A percentile compares a stretch with the other conserved stretches of the same genome.
Conservation (phyloP, 2,329 filamentous ascomycete species). For the Anisogramma anomala region DNA sequence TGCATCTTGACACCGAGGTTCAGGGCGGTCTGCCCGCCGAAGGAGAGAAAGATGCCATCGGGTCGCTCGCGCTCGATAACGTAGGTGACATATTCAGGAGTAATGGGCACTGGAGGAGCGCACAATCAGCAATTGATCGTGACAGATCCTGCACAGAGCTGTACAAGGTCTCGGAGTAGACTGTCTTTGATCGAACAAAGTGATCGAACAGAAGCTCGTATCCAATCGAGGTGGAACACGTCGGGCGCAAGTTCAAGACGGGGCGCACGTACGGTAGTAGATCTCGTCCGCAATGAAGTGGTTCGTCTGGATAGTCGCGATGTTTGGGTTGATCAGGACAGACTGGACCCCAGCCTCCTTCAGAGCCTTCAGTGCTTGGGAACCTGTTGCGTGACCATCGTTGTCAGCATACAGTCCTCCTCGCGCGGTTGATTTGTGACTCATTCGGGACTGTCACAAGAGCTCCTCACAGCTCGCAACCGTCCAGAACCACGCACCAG, state of each 20-base stretch:
- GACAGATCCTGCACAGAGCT: no score
- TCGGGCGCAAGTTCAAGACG: background rate
- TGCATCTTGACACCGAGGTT: conserved; percentile 97
- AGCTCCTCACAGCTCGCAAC: background rate
- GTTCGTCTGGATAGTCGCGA: conserved; percentile 95
- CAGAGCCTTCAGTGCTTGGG: conserved; percentile 90
- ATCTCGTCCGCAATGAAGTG: conserved; percentile 94
- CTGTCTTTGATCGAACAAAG: background rate
- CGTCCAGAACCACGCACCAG: conserved; percentile 49
- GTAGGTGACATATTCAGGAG: conserved; percentile 92
- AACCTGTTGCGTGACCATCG: conserved; percentile 44
- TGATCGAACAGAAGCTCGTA: background rate
- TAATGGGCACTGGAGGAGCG: conserved; percentile 56
- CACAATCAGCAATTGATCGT: conserved; percentile 4
- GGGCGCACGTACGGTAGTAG: conserved; percentile 54
- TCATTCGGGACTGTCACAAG: conserved; percentile 16
- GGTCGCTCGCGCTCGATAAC: conserved; percentile 94
- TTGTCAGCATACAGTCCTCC: conserved; percentile 13
- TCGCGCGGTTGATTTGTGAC: conserved; percentile 16
- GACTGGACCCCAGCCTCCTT: conserved; percentile 90
- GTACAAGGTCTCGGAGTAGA: background rate
- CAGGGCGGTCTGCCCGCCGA: conserved; percentile 92
- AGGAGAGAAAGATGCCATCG: conserved; percentile 94
- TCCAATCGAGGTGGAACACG: background rate
- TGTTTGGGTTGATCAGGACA: conserved; percentile 94